phyloP scores from a whole-genome alignment of 768 basidiomycete species.

The Lentinus brumalis region DNA sequence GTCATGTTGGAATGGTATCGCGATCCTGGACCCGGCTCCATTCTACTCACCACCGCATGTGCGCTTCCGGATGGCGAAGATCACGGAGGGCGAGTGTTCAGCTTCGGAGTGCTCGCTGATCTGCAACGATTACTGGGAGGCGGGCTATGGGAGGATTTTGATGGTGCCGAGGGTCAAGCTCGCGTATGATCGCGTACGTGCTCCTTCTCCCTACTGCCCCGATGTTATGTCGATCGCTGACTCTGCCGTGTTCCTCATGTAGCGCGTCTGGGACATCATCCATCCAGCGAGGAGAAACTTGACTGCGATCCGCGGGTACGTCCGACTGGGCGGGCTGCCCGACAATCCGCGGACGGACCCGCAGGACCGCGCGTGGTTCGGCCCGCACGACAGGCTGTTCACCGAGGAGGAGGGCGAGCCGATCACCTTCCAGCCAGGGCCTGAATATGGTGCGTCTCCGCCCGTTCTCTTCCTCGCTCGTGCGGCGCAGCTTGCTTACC shows the following conservation, averaged over 20 bases:
- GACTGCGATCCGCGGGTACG: conserved; percentile 93
- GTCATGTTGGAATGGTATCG: conserved; percentile 98
- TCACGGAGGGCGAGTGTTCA: conserved; percentile 88
- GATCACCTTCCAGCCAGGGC: conserved; percentile 78
- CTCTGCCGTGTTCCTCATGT: neutral
- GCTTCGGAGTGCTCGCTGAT: conserved; percentile 96
- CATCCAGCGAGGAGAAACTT: conserved; percentile 90
- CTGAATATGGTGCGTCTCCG: conserved; percentile 73
- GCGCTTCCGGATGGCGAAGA: conserved; percentile 91
- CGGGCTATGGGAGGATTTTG: conserved; percentile 94
- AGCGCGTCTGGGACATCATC: conserved; percentile 95
- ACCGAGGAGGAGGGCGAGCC: conserved; percentile 82
- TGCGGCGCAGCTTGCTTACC: conserved; percentile 1
- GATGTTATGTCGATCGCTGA: neutral
- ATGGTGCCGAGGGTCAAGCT: conserved; percentile 98
- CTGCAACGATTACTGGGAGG: conserved; percentile 98
- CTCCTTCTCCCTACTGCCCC: neutral
- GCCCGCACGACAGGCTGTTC: conserved; percentile 94
- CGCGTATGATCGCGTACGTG: conserved; percentile 84
- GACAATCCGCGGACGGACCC: conserved; percentile 97
- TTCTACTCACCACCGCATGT: conserved; percentile 92
- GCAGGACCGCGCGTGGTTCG: conserved; percentile 97
- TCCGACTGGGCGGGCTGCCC: conserved; percentile 92
- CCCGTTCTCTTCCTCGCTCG: conserved; percentile 1
- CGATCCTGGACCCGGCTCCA: conserved; percentile 92